Evolutionary conservation across 495 filamentous ascomycete genomes (phyloP).

Genomic region (Penicillium alfredii): DNA sequence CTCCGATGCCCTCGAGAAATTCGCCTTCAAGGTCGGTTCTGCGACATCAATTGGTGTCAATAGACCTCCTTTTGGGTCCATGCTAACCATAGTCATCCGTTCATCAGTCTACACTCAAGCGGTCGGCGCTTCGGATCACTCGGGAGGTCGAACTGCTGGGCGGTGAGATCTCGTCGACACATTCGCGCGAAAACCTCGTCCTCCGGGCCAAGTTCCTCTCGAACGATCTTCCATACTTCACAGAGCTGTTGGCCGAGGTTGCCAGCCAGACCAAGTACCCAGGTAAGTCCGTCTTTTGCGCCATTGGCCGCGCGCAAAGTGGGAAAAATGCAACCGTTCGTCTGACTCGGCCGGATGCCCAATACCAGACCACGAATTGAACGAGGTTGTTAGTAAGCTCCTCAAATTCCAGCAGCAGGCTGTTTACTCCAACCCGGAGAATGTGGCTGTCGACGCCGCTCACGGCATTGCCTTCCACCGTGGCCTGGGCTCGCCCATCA

Average conservation of each 20-base stretch:
- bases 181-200: slow-evolving; percentile 88
- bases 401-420: slow-evolving; percentile 68
- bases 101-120: slow-evolving; percentile 71
- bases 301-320: too few relatives aligned
- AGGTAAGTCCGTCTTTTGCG: slow-evolving; percentile 48
- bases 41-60: slow-evolving; percentile 25
- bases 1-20: slow-evolving; percentile 82
- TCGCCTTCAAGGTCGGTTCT: slow-evolving; percentile 84
- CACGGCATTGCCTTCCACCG: slow-evolving; percentile 90
- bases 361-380: slow-evolving; percentile 72
- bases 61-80: too few relatives aligned
- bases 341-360: too few relatives aligned
- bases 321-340: too few relatives aligned
- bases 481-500: slow-evolving; percentile 73
- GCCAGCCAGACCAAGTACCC: slow-evolving; percentile 78
- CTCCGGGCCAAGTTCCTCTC: slow-evolving; percentile 89
- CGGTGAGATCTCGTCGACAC: slow-evolving; percentile 73
- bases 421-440: slow-evolving; percentile 56
- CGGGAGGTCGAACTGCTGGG: slow-evolving; percentile 94
- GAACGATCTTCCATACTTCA: slow-evolving; percentile 94
- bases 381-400: slow-evolving; percentile 72
- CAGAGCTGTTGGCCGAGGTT: slow-evolving; percentile 91
- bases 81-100: slow-evolving; percentile 12
- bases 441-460: slow-evolving; percentile 74
- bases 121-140: slow-evolving; percentile 83